These are phyloP conservation scores for Austroboletus festivus DNA, from an alignment of 768 basidiomycete genomes.

Conservation along the genomic window DNA sequence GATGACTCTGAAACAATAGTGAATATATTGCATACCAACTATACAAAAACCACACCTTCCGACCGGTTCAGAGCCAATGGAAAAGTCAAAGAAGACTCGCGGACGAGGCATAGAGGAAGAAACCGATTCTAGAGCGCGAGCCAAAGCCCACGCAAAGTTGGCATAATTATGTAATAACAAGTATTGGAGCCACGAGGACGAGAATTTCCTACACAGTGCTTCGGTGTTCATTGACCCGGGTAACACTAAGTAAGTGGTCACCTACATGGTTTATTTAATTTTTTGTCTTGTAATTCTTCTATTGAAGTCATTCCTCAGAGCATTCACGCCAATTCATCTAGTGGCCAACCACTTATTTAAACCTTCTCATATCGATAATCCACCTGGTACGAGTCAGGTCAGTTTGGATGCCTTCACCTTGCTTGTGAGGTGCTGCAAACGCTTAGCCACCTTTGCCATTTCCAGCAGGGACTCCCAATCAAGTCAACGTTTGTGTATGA, in stretches of 20 bases:
- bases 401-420: too few relatives aligned
- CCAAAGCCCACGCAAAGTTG: too few relatives aligned
- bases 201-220: background rate
- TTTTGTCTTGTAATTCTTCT: too few relatives aligned
- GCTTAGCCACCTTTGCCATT: too few relatives aligned
- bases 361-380: too few relatives aligned
- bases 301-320: background rate
- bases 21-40: constrained; percentile 6
- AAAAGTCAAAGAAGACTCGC: constrained; percentile 69
- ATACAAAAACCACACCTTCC: constrained; percentile 47
- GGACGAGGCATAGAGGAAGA: constrained; percentile 44
- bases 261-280: too few relatives aligned
- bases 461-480: too few relatives aligned
- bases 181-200: too few relatives aligned
- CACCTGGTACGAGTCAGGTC: too few relatives aligned
- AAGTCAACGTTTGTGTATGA: background rate
- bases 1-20: constrained; percentile 47
- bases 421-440: too few relatives aligned
- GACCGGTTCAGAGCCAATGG: constrained; percentile 43
- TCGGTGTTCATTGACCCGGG: background rate
- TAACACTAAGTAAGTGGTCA: too few relatives aligned
- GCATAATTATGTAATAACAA: background rate
- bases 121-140: too few relatives aligned
- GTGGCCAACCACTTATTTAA: background rate
- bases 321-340: background rate